Evolutionary conservation across 208 protist species (phyloP).

Genomic region (Porcisia hertigi): DNA sequence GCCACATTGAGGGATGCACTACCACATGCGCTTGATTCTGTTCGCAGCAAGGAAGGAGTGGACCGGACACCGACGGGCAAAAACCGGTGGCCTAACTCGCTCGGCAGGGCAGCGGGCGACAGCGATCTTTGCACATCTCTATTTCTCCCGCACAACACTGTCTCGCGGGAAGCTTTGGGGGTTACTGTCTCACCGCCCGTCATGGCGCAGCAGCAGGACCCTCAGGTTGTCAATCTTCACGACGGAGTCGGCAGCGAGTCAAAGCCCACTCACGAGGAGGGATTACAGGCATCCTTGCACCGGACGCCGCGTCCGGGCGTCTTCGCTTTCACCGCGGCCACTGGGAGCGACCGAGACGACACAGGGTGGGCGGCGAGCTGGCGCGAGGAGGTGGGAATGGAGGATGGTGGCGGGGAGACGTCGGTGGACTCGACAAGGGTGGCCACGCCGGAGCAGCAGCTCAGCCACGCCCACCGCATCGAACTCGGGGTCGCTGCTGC

Average conservation of each 20-base stretch:
- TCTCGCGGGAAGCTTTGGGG: neutral
- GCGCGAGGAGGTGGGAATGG: neutral
- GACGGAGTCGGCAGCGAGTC: neutral
- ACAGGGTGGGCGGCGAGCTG: neutral
- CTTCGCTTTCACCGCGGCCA: neutral
- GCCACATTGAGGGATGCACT: neutral
- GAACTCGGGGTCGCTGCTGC: neutral
- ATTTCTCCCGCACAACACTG: neutral
- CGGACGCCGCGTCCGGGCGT: neutral
- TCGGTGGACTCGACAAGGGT: conserved; percentile 9
- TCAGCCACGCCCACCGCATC: neutral
- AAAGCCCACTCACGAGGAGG: neutral
- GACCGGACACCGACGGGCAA: neutral
- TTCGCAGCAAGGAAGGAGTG: neutral
- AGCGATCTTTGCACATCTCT: conserved; percentile 6
- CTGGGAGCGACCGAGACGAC: neutral
- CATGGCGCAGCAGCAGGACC: neutral
- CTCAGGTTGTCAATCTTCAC: neutral
- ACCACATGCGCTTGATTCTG: neutral
- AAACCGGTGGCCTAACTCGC: neutral
- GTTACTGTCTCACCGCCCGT: neutral
- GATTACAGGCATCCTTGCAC: neutral
- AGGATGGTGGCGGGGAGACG: neutral
- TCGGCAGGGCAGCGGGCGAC: neutral
- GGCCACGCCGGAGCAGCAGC: conserved; percentile 27